Evolutionary conservation across 2,329 filamentous ascomycete species (phyloP).

Genomic region (Neospermospora avenae): DNA sequence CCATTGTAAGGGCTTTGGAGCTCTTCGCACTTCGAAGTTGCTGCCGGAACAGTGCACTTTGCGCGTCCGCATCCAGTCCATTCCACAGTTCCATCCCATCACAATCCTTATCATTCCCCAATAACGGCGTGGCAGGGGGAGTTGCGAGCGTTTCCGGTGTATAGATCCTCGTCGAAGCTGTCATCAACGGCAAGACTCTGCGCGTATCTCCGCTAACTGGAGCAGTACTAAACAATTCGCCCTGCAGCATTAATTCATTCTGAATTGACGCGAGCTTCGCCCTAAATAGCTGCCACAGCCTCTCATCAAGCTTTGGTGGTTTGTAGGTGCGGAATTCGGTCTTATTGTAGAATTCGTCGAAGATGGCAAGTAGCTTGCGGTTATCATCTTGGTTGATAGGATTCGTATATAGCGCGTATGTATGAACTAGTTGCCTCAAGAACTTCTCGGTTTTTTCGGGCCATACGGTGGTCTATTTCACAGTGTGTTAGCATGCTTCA

Average conservation of each 20-base stretch:
- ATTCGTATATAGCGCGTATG: neutral
- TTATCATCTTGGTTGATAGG: neutral
- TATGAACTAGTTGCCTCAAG: neutral
- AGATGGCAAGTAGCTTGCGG: neutral
- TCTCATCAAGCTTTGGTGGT: neutral
- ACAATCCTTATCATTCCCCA: neutral
- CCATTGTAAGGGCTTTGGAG: neutral
- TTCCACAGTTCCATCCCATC: conserved; percentile 1
- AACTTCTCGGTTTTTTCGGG: neutral
- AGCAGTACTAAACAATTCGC: neutral
- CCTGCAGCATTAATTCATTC: neutral
- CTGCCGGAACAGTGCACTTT: neutral
- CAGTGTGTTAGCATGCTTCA: neutral
- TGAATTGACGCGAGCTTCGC: neutral
- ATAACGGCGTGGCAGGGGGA: neutral
- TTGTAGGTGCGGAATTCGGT: neutral
- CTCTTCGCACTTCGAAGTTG: conserved; percentile 4
- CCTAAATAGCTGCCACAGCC: neutral
- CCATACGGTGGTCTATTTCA: neutral
- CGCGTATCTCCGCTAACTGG: neutral
- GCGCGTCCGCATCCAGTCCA: neutral
- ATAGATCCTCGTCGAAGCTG: neutral
- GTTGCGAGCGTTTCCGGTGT: neutral
- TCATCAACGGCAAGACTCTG: neutral
- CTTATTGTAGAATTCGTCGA: conserved; percentile 3